Base-by-base conservation (phyloP, 352 stramenopile genomes). In the Globisporangium paddicum region DNA sequence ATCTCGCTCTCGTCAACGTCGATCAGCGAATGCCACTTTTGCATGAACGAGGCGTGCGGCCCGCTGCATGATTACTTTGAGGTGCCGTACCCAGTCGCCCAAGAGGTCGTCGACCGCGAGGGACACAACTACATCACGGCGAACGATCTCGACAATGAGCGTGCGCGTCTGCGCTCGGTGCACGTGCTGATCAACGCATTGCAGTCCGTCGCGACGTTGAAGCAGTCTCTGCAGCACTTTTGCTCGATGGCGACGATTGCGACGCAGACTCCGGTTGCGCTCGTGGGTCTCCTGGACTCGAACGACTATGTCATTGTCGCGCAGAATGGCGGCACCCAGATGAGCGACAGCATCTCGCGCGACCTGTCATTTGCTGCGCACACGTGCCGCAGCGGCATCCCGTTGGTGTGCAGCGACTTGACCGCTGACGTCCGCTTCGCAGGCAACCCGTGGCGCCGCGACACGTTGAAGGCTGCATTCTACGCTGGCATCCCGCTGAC, bases 181-280 rank as follows among this genome's bases (percentile, higher is more conserved):
- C 64, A 32, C 28, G 28, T 32, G 28, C 6, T 32, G 28, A 32
- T 32, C 3, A 32, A 6, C 28, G 28, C 28, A 32, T 32, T 32
- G 28, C 28, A 32, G 28, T 32, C 28, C 28, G 28, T 6, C 6
- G 3, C 28, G 28, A 32, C 28, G 3, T 6, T 32, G 28, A 32
- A 32, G 28, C 28, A 32, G 28, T 32, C 28, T 32, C 28, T 32
- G 28, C 28, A 32, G 30, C 82, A 93, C 53, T 80, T 93, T 55
- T 86, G 75, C 55, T 80, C 79, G 41, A 92, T 95, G 79, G 80
- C 82, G 25, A 72, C 47, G 9, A 93, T 92, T 57, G 84, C 82
- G n/a, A 85, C 82, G 1, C 73, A 77, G 38, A 88, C 79, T 45
- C 69, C 77, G 0, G 76, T 89, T 48, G 82, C 82, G 5, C 40